These are phyloP conservation scores for Rostrohypoxylon terebratum DNA, from an alignment of 495 filamentous ascomycete species.

Conservation along the genomic window DNA sequence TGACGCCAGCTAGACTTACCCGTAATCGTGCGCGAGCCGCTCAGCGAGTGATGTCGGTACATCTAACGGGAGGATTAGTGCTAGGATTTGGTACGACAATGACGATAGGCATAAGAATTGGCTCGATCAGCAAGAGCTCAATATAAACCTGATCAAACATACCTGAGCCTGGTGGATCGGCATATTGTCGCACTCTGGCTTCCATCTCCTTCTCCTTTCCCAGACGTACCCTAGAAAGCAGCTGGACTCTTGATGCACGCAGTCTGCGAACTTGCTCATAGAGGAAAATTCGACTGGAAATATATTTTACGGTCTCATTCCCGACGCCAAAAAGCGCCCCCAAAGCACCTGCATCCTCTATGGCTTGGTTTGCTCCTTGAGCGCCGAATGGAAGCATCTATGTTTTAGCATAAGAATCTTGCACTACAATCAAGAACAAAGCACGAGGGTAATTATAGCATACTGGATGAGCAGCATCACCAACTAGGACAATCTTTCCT, in stretches of 20 bases:
- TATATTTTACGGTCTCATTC: background rate
- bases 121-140: background rate
- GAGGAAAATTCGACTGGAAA: constrained; percentile 5
- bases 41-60: constrained; percentile 19
- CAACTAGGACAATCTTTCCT: constrained; percentile 54
- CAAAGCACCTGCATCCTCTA: constrained; percentile 27
- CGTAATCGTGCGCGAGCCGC: constrained; percentile 20
- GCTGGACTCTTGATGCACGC: constrained; percentile 27
- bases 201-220: constrained; percentile 20
- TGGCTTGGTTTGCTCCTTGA: constrained; percentile 31
- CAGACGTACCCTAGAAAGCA: constrained; percentile 21
- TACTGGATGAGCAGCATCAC: constrained; percentile 60
- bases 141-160: constrained; percentile 3
- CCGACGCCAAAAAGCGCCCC: constrained; percentile 12
- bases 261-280: constrained; percentile 16
- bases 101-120: background rate
- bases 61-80: constrained; percentile 6
- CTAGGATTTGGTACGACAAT: background rate
- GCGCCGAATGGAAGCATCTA: constrained; percentile 36
- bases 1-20: constrained; percentile 1
- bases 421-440: background rate
- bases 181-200: constrained; percentile 25
- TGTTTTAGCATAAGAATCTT: background rate
- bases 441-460: background rate
- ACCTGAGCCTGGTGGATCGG: constrained; percentile 27